phyloP scores from a whole-genome alignment of 768 basidiomycete species.

The Suillus clintonianus region DNA sequence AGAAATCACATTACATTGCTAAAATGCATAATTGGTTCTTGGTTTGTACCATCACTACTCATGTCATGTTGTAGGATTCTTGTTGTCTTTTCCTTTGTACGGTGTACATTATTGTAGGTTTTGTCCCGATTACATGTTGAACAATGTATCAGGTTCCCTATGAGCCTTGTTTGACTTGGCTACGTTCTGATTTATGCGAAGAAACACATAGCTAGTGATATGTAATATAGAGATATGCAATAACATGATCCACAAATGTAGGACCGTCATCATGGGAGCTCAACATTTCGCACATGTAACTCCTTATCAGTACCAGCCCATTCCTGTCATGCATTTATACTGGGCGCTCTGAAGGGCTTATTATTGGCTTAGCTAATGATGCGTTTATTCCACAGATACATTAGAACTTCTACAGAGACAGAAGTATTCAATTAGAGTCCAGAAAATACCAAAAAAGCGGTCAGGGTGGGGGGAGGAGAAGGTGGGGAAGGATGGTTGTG shows the following conservation, averaged over 20 bases:
- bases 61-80: neutral
- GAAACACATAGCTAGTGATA: neutral
- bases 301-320: too few relatives aligned
- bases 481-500: too few relatives aligned
- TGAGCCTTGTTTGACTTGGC: neutral
- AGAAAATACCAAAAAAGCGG: too few relatives aligned
- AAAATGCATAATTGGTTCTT: slow-evolving; percentile 1
- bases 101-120: slow-evolving; percentile 2
- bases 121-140: neutral
- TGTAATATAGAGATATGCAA: neutral
- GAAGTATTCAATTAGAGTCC: too few relatives aligned
- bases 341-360: too few relatives aligned
- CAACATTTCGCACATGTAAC: too few relatives aligned
- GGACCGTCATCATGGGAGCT: too few relatives aligned
- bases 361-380: too few relatives aligned
- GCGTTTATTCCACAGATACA: too few relatives aligned
- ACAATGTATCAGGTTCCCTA: neutral
- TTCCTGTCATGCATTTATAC: too few relatives aligned
- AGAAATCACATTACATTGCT: neutral
- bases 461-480: too few relatives aligned
- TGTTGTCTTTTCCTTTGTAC: slow-evolving; percentile 1
- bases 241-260: neutral
- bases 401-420: too few relatives aligned
- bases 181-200: neutral
- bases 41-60: neutral